A percentile compares a stretch with the other conserved stretches of the same genome.
phyloP scores from a whole-genome alignment of 495 filamentous ascomycete genomes.

The Neurospora africana region DNA sequence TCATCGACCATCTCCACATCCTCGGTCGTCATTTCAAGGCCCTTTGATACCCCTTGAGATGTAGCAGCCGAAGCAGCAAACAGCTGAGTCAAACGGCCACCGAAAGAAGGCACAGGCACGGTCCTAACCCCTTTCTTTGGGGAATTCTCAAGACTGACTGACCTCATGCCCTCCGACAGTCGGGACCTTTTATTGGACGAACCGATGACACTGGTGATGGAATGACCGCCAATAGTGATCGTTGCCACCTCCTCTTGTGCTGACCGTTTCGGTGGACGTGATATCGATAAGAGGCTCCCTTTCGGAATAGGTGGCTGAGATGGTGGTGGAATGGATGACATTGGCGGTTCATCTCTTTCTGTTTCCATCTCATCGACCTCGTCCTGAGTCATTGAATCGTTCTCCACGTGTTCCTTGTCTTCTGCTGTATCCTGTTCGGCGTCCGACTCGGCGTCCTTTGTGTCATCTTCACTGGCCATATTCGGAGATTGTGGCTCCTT shows the following conservation, averaged over 20 bases:
- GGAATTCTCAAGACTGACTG: constrained; percentile 1
- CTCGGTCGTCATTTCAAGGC: constrained; percentile 15
- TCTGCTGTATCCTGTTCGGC: not conserved
- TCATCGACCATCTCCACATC: constrained; percentile 19
- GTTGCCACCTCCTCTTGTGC: constrained; percentile 62
- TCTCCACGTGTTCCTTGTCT: not conserved
- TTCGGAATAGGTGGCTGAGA: constrained; percentile 22
- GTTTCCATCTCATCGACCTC: not conserved
- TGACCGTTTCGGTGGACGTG: constrained; percentile 41
- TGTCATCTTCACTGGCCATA: not conserved
- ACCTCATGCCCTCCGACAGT: constrained; percentile 6
- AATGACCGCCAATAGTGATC: constrained; percentile 77
- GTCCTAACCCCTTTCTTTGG: constrained; percentile 1
- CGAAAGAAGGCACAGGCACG: constrained; percentile 39
- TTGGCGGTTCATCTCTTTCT: constrained; percentile 17
- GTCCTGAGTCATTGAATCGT: not conserved
- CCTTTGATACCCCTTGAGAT: constrained; percentile 19
- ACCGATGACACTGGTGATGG: constrained; percentile 48
- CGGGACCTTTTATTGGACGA: constrained; percentile 31
- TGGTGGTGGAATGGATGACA: constrained; percentile 28
- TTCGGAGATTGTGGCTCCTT: constrained; percentile 4
- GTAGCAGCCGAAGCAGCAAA: constrained; percentile 59
- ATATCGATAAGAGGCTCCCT: constrained; percentile 6
- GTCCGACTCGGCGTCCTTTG: not conserved
- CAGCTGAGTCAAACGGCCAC: constrained; percentile 51